phyloP scores from a whole-genome alignment of 1,139 yeast genomes.

The Suhomyces terraborum region DNA sequence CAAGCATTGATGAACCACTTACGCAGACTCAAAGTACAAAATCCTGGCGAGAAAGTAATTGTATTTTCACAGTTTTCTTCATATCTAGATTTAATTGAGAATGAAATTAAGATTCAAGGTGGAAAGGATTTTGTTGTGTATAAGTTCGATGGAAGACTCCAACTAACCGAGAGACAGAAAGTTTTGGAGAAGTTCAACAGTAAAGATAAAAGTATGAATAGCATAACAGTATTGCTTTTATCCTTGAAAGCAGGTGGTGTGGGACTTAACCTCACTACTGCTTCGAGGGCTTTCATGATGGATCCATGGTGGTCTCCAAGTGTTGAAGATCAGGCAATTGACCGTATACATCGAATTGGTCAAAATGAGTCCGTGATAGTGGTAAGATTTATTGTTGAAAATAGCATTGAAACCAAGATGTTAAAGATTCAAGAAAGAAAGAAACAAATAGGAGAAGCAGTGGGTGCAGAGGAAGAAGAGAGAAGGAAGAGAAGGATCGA shows the following conservation, averaged over 20 bases:
- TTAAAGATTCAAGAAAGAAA: slow-evolving; percentile 83
- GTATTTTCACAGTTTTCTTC: slow-evolving; percentile 92
- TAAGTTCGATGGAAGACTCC: slow-evolving; percentile 82
- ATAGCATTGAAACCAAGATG: slow-evolving; percentile 91
- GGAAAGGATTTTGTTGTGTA: slow-evolving; percentile 49
- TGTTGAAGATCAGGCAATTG: slow-evolving; percentile 92
- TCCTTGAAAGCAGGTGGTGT: slow-evolving; percentile 96
- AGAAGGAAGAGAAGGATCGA: slow-evolving; percentile 74
- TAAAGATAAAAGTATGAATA: slow-evolving; percentile 28
- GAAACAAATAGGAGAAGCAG: slow-evolving; percentile 81
- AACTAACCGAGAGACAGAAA: slow-evolving; percentile 63
- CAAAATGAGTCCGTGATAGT: slow-evolving; percentile 76
- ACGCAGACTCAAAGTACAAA: slow-evolving; percentile 50
- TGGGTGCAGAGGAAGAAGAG: slow-evolving; percentile 78
- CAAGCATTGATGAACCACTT: slow-evolving; percentile 68
- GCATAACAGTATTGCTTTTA: slow-evolving; percentile 61
- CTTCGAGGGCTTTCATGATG: slow-evolving; percentile 86
- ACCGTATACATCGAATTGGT: slow-evolving; percentile 90
- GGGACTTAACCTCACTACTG: slow-evolving; percentile 85
- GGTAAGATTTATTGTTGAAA: slow-evolving; percentile 75
- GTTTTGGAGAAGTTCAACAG: slow-evolving; percentile 58
- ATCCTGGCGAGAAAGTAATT: slow-evolving; percentile 71
- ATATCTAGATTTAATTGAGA: slow-evolving; percentile 73
- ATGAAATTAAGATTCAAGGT: slow-evolving; percentile 52
- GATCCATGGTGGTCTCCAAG: slow-evolving; percentile 99